Percentiles rank a stretch among this genome's conserved stretches.
These are phyloP conservation scores for Rhizopogon vulgaris DNA, from an alignment of 768 basidiomycete genomes.

Conservation along the genomic window DNA sequence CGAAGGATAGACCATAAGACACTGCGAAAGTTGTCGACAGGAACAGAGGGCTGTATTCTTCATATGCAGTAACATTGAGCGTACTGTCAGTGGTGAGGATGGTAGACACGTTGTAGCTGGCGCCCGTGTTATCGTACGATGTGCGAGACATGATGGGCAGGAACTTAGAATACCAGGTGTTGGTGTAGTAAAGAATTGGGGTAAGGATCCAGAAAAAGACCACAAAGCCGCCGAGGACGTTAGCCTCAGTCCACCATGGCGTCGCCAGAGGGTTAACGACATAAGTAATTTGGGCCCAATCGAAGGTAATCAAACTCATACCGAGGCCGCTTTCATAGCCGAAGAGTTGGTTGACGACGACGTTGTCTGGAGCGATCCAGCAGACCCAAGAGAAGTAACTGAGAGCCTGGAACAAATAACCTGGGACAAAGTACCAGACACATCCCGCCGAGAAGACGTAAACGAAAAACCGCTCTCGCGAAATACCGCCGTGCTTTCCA, in stretches of 20 bases:
- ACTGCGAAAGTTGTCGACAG: constrained; percentile 46
- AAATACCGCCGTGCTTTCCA: constrained; percentile 15
- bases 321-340: constrained; percentile 32
- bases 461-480: constrained; percentile 12
- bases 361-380: constrained; percentile 35
- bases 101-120: constrained; percentile 31
- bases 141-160: constrained; percentile 34
- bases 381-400: constrained; percentile 39
- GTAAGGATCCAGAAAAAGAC: constrained; percentile 27
- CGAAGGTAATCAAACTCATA: constrained; percentile 30
- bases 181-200: constrained; percentile 26
- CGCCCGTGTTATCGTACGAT: constrained; percentile 39
- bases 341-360: constrained; percentile 24
- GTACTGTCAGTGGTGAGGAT: constrained; percentile 28
- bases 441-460: constrained; percentile 11
- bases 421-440: constrained; percentile 24
- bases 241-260: constrained; percentile 35
- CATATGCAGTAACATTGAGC: constrained; percentile 28
- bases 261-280: constrained; percentile 31
- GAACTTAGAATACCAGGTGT: constrained; percentile 33
- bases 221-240: constrained; percentile 31
- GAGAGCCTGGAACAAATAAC: constrained; percentile 27
- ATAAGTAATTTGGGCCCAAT: constrained; percentile 58
- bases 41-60: constrained; percentile 35
- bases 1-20: constrained; percentile 44